Conservation (phyloP, 225 moss, liverwort and hornwort species). For the Antitrichia curtipendula region DNA sequence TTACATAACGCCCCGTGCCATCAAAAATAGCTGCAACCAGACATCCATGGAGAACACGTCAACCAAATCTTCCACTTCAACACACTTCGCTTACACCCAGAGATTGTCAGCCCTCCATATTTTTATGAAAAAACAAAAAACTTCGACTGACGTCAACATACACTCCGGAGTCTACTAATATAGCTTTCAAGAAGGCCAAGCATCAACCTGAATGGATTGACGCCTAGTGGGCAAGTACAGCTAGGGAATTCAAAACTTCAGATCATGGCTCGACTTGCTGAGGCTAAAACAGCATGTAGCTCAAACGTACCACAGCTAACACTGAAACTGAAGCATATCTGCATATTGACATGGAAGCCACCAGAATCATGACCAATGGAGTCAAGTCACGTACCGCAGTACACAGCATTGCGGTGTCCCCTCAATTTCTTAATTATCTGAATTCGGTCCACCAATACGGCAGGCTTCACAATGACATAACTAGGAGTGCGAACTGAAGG, state of each 20-base stretch:
- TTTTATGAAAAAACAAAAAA: background rate
- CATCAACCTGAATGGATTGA: background rate
- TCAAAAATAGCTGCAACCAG: constrained; percentile 83
- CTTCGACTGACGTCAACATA: background rate
- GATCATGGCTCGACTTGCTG: background rate
- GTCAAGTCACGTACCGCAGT: constrained; percentile 67
- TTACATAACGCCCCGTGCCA: constrained; percentile 89
- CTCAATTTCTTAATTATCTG: constrained; percentile 78
- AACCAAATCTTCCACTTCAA: background rate
- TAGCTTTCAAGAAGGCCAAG: background rate
- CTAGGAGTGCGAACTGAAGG: constrained; percentile 84
- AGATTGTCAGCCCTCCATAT: background rate
- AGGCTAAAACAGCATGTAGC: background rate
- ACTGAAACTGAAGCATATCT: background rate
- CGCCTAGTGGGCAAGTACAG: background rate
- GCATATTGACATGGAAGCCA: background rate
- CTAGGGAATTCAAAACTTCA: background rate
- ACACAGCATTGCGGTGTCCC: constrained; percentile 96
- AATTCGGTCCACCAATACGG: constrained; percentile 73
- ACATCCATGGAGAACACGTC: background rate
- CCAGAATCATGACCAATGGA: background rate
- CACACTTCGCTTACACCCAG: background rate
- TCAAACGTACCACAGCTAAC: background rate
- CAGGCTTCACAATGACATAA: constrained; percentile 87
- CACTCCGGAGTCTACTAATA: background rate